Evolutionary conservation across 192 early-diverging fungal genomes (phyloP).

Genomic region (Backusella tuberculispora): DNA sequence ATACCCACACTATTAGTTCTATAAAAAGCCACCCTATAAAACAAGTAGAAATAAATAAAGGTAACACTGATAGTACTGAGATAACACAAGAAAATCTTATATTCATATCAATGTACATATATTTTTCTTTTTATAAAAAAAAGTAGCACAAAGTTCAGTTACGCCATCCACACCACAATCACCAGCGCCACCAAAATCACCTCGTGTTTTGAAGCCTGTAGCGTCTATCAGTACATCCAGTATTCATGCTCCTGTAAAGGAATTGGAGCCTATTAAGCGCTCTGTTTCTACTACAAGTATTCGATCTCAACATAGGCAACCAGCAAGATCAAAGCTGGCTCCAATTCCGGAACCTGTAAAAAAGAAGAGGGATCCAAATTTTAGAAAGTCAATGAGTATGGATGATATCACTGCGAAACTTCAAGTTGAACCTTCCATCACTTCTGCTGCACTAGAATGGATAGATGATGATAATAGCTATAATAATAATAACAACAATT

Average conservation of each 20-base stretch:
- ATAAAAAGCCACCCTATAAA: conserved; percentile 11
- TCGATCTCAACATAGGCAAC: background rate
- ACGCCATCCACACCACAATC: background rate
- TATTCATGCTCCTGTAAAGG: conserved; percentile 5
- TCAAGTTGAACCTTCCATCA: background rate
- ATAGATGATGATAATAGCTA: conserved; percentile 6
- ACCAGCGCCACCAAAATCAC: background rate
- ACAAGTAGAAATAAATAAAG: conserved; percentile 10
- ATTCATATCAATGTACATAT: background rate
- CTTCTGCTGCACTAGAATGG: conserved; percentile 18
- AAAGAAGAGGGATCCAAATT: background rate
- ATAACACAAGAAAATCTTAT: conserved; percentile 3
- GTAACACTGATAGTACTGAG: background rate
- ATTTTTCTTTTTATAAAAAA: conserved; percentile 6
- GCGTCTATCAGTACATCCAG: background rate
- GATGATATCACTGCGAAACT: background rate
- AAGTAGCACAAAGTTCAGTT: background rate
- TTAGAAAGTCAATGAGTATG: conserved; percentile 19
- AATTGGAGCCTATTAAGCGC: background rate
- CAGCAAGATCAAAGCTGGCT: background rate
- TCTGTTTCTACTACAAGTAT: background rate
- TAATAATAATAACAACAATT: background rate
- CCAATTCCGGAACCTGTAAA: background rate
- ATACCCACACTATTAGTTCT: background rate
- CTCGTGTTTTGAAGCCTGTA: background rate